Percentiles rank a stretch among this genome's conserved stretches.
Conservation (phyloP, 2,329 filamentous ascomycete genomes). For the Venturia pyrina region DNA sequence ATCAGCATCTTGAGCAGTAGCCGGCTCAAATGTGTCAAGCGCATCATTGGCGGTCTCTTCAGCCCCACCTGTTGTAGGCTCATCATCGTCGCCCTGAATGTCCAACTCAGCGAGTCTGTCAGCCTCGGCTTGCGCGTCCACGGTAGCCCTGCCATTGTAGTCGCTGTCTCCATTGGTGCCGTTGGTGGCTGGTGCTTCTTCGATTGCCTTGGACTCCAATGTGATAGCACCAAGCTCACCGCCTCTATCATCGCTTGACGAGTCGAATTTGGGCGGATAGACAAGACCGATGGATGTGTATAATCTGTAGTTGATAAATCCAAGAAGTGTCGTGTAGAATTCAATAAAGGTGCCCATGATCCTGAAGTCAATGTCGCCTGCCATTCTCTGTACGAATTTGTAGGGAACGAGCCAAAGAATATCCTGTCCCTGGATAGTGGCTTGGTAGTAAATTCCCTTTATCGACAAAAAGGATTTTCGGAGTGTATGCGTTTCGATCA, state of each 20-base stretch:
- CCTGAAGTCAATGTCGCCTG: slow-evolving; percentile 90
- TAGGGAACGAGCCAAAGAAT: slow-evolving; percentile 96
- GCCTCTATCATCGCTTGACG: slow-evolving; percentile 74
- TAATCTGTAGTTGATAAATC: slow-evolving; percentile 91
- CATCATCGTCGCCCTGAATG: slow-evolving; percentile 22
- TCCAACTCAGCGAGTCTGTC: slow-evolving; percentile 32
- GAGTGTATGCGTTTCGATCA: slow-evolving; percentile 83
- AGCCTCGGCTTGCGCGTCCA: slow-evolving; percentile 36
- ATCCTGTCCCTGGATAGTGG: slow-evolving; percentile 92
- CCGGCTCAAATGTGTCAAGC: slow-evolving; percentile 84
- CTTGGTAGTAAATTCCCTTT: slow-evolving; percentile 99
- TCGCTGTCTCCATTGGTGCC: slow-evolving; percentile 13
- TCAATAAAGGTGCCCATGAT: slow-evolving; percentile 99
- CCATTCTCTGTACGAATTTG: slow-evolving; percentile 90
- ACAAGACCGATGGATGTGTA: slow-evolving; percentile 88
- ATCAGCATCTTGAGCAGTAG: slow-evolving; percentile 70
- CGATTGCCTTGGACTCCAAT: slow-evolving; percentile 53
- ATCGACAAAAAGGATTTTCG: slow-evolving; percentile 96
- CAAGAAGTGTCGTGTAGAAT: slow-evolving; percentile 93
- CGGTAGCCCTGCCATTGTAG: slow-evolving; percentile 23
- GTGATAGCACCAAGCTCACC: slow-evolving; percentile 87
- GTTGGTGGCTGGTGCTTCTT: slow-evolving; percentile 19
- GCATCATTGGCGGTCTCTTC: slow-evolving; percentile 32
- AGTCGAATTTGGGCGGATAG: slow-evolving; percentile 91
- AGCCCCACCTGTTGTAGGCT: slow-evolving; percentile 21